Percentiles rank a stretch among this genome's conserved stretches.
Conservation (phyloP, 805 yeast genomes). For the Candida peoriensis region DNA sequence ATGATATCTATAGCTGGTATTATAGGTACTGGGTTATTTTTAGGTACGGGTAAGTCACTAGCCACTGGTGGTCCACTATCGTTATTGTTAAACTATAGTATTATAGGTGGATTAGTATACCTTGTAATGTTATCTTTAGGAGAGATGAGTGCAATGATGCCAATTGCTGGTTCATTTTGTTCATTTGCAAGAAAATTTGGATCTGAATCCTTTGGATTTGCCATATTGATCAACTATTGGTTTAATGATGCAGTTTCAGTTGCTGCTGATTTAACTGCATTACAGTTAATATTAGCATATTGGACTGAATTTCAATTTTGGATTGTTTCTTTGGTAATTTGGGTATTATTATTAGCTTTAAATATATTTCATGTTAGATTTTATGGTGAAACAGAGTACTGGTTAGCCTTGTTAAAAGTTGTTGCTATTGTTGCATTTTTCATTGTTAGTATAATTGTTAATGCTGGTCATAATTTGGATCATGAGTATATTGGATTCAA, state of each 20-base stretch:
- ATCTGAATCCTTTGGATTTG: conserved; percentile 49
- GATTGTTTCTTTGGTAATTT: conserved; percentile 55
- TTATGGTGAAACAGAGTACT: conserved; percentile 59
- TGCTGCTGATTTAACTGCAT: conserved; percentile 54
- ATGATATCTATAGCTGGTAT: conserved; percentile 83
- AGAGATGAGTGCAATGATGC: conserved; percentile 46
- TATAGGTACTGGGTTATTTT: conserved; percentile 67
- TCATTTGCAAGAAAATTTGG: conserved; percentile 45
- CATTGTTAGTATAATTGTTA: conserved; percentile 44
- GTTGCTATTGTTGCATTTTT: conserved; percentile 54
- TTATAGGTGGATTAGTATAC: conserved; percentile 52
- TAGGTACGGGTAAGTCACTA: conserved; percentile 47
- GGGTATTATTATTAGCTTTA: conserved; percentile 40
- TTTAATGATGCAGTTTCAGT: conserved; percentile 38
- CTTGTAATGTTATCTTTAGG: conserved; percentile 58
- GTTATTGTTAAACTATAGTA: conserved; percentile 19
- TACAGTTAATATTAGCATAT: conserved; percentile 49
- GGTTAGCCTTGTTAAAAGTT: conserved; percentile 62
- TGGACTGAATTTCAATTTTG: conserved; percentile 43
- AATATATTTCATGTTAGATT: conserved; percentile 47
- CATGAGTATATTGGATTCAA: conserved; percentile 46
- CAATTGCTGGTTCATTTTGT: conserved; percentile 56
- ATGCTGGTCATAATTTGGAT: conserved; percentile 37
- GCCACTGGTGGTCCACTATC: conserved; percentile 38
- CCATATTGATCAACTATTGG: conserved; percentile 29